These are phyloP conservation scores for Botrytis tulipae DNA, from an alignment of 2,329 filamentous ascomycete genomes.

Conservation along the genomic window DNA sequence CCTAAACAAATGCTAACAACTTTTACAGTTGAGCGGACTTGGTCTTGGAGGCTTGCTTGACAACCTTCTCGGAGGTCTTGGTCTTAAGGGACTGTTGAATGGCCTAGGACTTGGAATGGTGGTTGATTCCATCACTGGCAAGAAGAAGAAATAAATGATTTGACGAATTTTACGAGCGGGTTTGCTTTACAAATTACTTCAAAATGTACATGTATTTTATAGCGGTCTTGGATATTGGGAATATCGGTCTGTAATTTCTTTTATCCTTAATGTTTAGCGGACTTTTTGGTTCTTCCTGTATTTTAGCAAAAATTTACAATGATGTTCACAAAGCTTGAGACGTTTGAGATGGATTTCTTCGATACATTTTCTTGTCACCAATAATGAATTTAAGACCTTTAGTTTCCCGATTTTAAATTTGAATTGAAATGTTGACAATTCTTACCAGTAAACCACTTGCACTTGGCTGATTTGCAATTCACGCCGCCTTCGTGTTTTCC, in stretches of 20 bases:
- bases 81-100: constrained; percentile 71
- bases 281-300: constrained; percentile 12
- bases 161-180: not conserved
- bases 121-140: constrained; percentile 45
- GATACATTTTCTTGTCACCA: too few species aligned
- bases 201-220: constrained; percentile 17
- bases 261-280: not conserved
- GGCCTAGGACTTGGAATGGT: constrained; percentile 63
- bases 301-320: constrained; percentile 11
- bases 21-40: constrained; percentile 54
- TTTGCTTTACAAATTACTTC: not conserved
- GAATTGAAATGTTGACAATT: not conserved
- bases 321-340: not conserved
- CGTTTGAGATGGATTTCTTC: not conserved
- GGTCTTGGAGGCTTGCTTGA: constrained; percentile 81
- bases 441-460: too few species aligned
- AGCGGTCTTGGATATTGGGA: constrained; percentile 5
- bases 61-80: constrained; percentile 72
- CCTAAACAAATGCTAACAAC: not conserved
- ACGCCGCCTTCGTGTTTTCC: not conserved
- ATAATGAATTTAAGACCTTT: too few species aligned
- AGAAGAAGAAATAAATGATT: constrained; percentile 40
- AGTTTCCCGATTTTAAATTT: not conserved
- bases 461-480: too few species aligned
- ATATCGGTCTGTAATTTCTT: not conserved